Conservation (phyloP, 805 yeast species). For the Starmerella floricola region DNA sequence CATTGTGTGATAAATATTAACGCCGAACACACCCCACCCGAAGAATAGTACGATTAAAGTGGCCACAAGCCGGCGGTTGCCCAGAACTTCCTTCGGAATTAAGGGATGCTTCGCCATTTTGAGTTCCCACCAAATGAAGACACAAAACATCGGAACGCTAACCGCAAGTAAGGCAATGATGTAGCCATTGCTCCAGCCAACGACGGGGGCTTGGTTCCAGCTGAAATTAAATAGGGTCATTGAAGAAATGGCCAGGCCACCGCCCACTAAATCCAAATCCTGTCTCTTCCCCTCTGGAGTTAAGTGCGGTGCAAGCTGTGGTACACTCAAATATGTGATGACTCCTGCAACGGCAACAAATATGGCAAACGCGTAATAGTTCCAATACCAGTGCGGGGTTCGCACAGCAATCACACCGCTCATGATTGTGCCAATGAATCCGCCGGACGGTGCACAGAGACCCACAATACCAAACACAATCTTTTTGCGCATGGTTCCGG, state of each 20-base stretch:
- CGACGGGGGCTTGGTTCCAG: conserved; percentile 66
- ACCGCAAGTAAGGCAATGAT: conserved; percentile 42
- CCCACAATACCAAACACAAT: conserved; percentile 47
- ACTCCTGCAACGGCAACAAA: conserved; percentile 13
- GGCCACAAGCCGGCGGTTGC: conserved; percentile 33
- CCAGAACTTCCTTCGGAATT: conserved; percentile 41
- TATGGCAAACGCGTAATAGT: conserved; percentile 37
- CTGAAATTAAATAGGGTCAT: conserved; percentile 52
- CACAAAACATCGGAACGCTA: conserved; percentile 35
- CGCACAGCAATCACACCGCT: conserved; percentile 20
- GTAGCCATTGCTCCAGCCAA: conserved; percentile 53
- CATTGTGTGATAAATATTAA: conserved; percentile 57
- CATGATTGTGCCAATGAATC: conserved; percentile 43
- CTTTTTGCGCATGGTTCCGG: conserved; percentile 33
- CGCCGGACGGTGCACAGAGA: conserved; percentile 53
- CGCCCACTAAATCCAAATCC: conserved; percentile 46
- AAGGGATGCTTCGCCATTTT: conserved; percentile 38
- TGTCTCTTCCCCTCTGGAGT: conserved; percentile 10
- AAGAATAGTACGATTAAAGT: conserved; percentile 41
- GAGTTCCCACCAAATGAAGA: conserved; percentile 42
- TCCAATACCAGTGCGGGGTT: conserved; percentile 21
- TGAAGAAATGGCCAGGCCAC: conserved; percentile 45
- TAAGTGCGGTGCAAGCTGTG: conserved; percentile 5
- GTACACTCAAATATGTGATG: conserved; percentile 10
- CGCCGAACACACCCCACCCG: conserved; percentile 73